Base-by-base conservation (phyloP, 768 basidiomycete species). In the Amanita jacksonii region DNA sequence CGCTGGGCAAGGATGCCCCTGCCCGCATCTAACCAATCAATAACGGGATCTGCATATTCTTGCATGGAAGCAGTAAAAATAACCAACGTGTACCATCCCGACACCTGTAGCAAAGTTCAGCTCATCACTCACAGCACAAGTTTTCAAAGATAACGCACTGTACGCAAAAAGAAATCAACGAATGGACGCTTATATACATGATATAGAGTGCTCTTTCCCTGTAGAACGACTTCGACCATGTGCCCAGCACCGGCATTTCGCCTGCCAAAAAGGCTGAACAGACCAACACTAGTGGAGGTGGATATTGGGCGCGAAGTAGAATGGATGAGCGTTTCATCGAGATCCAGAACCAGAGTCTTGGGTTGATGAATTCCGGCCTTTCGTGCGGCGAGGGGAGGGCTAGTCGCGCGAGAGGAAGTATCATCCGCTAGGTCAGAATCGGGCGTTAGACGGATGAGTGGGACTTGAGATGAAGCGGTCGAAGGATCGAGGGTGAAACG, bases 11-110 rank as follows among this genome's bases (percentile, higher is more conserved):
- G 76, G 46, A 98, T 87, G 13, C 92, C 93, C 35, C 90, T 77
- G 3, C 92, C 90, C 43, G 84, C 90, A 58, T 99, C 96, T 43
- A 99, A 68, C 96, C 96, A 99, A 64, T 99, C 96, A 52, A 99
- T 99, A 22, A 99, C 93, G 0, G 96, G 96, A 68, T 99, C 96
- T 49, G 96, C 96, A 61, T 99, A 99, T 64, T 99, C 96, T 57
- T 92, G 86, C 88, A 99, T 90, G 7, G 94, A 97, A 5, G 96
- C 96, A 24, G 96, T 99, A 65, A 94, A 99, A 51, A 99, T 91
- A 42, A 99, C 92, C 48, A 99, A 76, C 1, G 93, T 98, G 65
- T 99, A 99, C 96, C 96, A 99, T 19, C 82, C 73, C 23, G 96
- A 93, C 31, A 97, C 94, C 93, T 98, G 46, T 34, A 19, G 18